phyloP scores from a whole-genome alignment of 192 early-diverging fungal species.

The Backusella australiensis region DNA sequence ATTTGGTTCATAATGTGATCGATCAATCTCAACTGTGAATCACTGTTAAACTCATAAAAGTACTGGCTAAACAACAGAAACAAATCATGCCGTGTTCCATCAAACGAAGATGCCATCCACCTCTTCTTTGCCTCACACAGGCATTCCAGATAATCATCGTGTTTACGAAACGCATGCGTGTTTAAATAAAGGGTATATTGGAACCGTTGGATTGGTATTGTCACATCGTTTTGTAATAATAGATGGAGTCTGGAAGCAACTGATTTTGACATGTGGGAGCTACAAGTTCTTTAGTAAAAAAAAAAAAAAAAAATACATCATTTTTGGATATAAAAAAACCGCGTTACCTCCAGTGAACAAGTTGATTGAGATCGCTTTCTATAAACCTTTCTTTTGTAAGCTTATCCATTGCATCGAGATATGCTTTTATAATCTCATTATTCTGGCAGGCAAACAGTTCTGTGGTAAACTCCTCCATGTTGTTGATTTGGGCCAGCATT shows the following conservation, averaged over 20 bases:
- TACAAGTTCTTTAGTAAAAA: neutral
- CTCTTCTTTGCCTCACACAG: neutral
- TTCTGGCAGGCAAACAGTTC: neutral
- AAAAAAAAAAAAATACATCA: neutral
- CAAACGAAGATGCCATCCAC: neutral
- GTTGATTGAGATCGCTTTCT: neutral
- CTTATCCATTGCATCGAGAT: neutral
- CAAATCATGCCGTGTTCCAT: neutral
- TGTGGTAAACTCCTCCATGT: neutral
- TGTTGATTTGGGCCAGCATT: neutral
- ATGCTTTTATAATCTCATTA: neutral
- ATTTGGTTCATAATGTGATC: neutral
- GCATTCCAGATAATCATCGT: neutral
- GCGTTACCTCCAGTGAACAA: neutral
- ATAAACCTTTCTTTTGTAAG: neutral
- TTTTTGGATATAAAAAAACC: neutral
- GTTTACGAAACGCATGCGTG: neutral
- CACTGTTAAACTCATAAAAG: neutral
- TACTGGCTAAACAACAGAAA: neutral
- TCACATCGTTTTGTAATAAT: neutral
- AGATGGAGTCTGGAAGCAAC: neutral
- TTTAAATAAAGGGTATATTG: conserved; percentile 1
- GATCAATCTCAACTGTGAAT: neutral
- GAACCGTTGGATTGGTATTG: neutral
- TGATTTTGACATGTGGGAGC: neutral